Percentiles rank a stretch among this genome's conserved stretches.
Evolutionary conservation across 2,329 filamentous ascomycete species (phyloP).

Genomic region (Colletotrichum horii): DNA sequence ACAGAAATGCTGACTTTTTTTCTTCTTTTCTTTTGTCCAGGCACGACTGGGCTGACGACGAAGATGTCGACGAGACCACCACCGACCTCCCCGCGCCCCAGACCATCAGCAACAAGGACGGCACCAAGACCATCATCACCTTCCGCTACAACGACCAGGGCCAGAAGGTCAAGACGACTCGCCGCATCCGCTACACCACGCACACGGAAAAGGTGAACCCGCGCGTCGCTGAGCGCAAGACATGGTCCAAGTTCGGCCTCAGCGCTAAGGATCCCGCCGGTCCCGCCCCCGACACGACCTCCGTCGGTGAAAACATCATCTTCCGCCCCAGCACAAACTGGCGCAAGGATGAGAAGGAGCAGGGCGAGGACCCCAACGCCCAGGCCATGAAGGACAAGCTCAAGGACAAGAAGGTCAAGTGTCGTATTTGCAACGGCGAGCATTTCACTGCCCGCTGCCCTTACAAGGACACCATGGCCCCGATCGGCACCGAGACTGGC

Average conservation of each 20-base stretch:
- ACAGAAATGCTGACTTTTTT: background rate
- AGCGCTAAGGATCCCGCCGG: constrained; percentile 85
- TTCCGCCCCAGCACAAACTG: constrained; percentile 94
- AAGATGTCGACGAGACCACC: constrained; percentile 79
- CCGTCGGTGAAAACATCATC: constrained; percentile 96
- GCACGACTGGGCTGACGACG: constrained; percentile 94
- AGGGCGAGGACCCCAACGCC: constrained; percentile 75
- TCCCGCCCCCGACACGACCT: constrained; percentile 88
- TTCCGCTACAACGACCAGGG: constrained; percentile 91
- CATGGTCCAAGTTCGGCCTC: constrained; percentile 90
- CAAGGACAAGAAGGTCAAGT: constrained; percentile 99
- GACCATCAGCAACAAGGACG: constrained; percentile 96
- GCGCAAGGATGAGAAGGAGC: constrained; percentile 87
- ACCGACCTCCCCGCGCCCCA: constrained; percentile 80
- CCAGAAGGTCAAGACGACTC: constrained; percentile 96
- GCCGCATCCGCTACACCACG: constrained; percentile 90
- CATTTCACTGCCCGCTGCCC: constrained; percentile 99
- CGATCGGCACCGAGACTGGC: constrained; percentile 65
- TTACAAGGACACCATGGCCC: constrained; percentile 99
- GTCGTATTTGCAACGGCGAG: constrained; percentile 97
- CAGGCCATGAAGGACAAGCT: constrained; percentile 81
- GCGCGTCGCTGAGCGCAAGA: constrained; percentile 91
- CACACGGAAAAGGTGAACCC: constrained; percentile 96
- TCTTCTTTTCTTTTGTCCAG: constrained; percentile 29
- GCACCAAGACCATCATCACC: constrained; percentile 93